Conservation (phyloP, 1,284 basidiomycete genomes). For the Pterula multifida region DNA sequence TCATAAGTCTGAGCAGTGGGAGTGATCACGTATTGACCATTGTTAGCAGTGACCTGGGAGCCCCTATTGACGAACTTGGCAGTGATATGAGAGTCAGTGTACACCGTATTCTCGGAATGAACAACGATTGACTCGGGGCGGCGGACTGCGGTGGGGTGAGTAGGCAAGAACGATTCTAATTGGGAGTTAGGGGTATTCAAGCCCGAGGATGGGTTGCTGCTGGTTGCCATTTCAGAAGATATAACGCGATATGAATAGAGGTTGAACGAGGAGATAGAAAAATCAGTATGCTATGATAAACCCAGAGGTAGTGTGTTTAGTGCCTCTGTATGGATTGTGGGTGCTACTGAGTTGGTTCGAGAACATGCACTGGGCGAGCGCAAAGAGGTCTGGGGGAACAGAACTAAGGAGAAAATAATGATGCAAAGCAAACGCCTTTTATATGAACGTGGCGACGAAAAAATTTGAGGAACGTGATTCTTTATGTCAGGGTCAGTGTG, state of each 20-base stretch:
- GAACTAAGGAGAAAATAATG: background rate
- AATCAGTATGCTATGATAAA: conserved; percentile 43
- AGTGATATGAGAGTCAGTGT: conserved; percentile 74
- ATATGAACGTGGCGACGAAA: background rate
- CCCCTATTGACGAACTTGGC: conserved; percentile 79
- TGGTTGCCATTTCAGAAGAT: conserved; percentile 34
- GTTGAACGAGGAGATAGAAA: conserved; percentile 10
- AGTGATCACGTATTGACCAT: conserved; percentile 68
- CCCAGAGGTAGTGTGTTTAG: conserved; percentile 57
- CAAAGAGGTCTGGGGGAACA: background rate
- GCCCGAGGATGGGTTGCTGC: conserved; percentile 39
- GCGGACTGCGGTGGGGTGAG: conserved; percentile 82
- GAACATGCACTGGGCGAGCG: conserved; percentile 53
- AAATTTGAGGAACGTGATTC: background rate
- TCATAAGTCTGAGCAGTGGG: conserved; percentile 74
- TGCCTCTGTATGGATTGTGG: conserved; percentile 70
- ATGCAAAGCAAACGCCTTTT: background rate
- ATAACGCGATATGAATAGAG: conserved; percentile 15
- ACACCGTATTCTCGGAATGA: conserved; percentile 73
- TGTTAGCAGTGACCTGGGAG: conserved; percentile 56
- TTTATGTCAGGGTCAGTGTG: background rate
- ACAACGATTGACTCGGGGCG: conserved; percentile 65
- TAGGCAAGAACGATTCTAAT: conserved; percentile 48
- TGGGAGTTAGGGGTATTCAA: conserved; percentile 56
- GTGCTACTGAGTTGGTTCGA: conserved; percentile 74